A percentile compares a stretch with the other conserved stretches of the same genome.
phyloP scores from a whole-genome alignment of 805 yeast genomes.

The Wickerhamiella alocasiicola region DNA sequence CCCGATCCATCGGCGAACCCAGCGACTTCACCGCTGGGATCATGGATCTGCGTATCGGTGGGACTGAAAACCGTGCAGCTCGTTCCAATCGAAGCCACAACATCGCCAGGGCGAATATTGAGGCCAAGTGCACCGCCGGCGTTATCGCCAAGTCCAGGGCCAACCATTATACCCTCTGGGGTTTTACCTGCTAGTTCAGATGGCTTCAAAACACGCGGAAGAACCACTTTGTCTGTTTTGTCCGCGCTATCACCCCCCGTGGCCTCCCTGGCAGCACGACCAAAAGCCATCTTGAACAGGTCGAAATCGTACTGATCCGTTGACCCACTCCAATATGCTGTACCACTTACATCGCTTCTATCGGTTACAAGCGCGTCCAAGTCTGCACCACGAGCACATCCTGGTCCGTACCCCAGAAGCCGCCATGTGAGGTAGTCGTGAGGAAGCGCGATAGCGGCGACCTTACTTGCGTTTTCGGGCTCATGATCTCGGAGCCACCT shows the following conservation, averaged over 20 bases:
- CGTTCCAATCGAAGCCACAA: constrained; percentile 20
- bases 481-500: constrained; percentile 21
- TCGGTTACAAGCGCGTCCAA: constrained; percentile 21
- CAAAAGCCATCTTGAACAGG: constrained; percentile 19
- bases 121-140: constrained; percentile 23
- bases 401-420: constrained; percentile 21
- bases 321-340: constrained; percentile 21
- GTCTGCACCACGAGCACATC: constrained; percentile 10
- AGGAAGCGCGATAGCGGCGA: constrained; percentile 21
- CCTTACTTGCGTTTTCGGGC: constrained; percentile 17
- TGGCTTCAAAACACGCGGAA: constrained; percentile 19
- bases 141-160: constrained; percentile 23
- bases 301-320: constrained; percentile 16
- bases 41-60: constrained; percentile 14
- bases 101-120: constrained; percentile 16
- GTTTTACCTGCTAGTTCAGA: constrained; percentile 14
- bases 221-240: constrained; percentile 13
- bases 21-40: constrained; percentile 21
- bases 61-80: constrained; percentile 21
- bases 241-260: neutral
- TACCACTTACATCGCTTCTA: constrained; percentile 22
- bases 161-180: constrained; percentile 15
- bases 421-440: constrained; percentile 24
- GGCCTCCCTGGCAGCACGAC: constrained; percentile 19
- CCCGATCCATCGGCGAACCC: constrained; percentile 21